Evolutionary conservation across 2,329 filamentous ascomycete species (phyloP).

Genomic region (Hymenoscyphus scutula): DNA sequence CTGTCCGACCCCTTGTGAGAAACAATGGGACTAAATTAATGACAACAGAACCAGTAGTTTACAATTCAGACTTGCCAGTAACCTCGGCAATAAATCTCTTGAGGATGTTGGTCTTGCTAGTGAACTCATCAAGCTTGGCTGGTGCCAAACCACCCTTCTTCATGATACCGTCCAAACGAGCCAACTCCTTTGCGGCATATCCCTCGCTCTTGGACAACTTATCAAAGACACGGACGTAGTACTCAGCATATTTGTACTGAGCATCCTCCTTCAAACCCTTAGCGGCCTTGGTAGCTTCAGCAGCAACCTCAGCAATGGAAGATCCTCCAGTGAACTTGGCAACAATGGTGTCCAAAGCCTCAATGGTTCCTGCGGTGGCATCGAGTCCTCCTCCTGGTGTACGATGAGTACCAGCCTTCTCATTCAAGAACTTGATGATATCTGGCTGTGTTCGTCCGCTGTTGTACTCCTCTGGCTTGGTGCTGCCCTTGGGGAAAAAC

Average conservation of each 20-base stretch:
- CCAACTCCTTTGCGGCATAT: constrained; percentile 82
- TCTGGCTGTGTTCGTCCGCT: constrained; percentile 74
- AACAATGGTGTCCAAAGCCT: constrained; percentile 72
- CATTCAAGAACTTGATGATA: constrained; percentile 80
- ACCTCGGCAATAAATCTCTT: constrained; percentile 68
- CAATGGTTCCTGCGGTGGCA: constrained; percentile 76
- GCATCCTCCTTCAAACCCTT: constrained; percentile 59
- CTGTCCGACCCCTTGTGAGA: not conserved
- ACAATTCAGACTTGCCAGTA: constrained; percentile 57
- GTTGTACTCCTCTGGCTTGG: constrained; percentile 66
- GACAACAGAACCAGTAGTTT: constrained; percentile 25
- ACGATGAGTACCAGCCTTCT: constrained; percentile 85
- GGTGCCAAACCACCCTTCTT: constrained; percentile 82
- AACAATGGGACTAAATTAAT: constrained; percentile 6
- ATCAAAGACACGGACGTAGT: constrained; percentile 88
- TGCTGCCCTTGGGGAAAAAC: constrained; percentile 87
- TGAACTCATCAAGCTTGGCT: constrained; percentile 85
- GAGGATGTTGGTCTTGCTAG: constrained; percentile 83
- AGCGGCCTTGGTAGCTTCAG: constrained; percentile 71
- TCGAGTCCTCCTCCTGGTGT: constrained; percentile 77
- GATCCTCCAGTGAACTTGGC: constrained; percentile 65
- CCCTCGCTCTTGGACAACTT: constrained; percentile 77
- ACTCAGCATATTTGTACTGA: constrained; percentile 78
- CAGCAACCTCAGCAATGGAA: constrained; percentile 59
- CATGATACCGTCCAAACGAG: constrained; percentile 74